These are phyloP conservation scores for Verticillium longisporum DNA, from an alignment of 2,329 filamentous ascomycete genomes.

Conservation along the genomic window DNA sequence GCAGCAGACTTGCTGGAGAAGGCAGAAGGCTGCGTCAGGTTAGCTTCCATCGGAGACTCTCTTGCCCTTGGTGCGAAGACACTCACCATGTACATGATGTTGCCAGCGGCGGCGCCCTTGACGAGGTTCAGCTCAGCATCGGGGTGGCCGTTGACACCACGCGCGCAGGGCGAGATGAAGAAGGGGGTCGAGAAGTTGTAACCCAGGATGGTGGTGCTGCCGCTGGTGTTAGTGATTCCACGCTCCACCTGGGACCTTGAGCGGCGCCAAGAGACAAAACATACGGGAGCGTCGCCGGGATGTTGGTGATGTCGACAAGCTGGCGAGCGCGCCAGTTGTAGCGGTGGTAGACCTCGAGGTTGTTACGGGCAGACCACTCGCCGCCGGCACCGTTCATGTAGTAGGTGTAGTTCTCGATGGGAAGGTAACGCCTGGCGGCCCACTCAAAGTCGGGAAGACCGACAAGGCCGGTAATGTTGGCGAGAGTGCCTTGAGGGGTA, in stretches of 20 bases:
- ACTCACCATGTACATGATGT: conserved; percentile 42
- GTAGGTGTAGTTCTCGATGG: conserved; percentile 43
- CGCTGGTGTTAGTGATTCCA: conserved; percentile 1
- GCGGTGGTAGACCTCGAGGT: conserved; percentile 45
- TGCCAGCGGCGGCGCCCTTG: conserved; percentile 36
- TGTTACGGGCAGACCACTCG: conserved; percentile 51
- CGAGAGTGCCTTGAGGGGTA: conserved; percentile 27
- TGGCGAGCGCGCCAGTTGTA: conserved; percentile 40
- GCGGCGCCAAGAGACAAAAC: neutral
- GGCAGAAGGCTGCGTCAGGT: conserved; percentile 20
- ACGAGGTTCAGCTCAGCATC: conserved; percentile 43
- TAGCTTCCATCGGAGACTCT: neutral
- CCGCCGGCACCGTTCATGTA: conserved; percentile 49
- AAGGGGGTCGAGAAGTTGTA: conserved; percentile 48
- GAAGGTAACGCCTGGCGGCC: conserved; percentile 41
- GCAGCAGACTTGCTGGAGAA: conserved; percentile 26
- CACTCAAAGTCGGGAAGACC: conserved; percentile 49
- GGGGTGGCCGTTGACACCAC: conserved; percentile 34
- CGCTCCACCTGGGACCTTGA: neutral
- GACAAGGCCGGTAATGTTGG: conserved; percentile 34
- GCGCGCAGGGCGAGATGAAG: conserved; percentile 45
- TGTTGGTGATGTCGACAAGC: conserved; percentile 40
- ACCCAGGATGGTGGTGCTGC: conserved; percentile 41
- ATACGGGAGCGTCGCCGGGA: conserved; percentile 29
- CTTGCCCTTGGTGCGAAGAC: too few relatives aligned